Percentiles rank a stretch among this genome's conserved stretches.
phyloP scores from a whole-genome alignment of 2,329 filamentous ascomycete genomes.

The Aspergillus pseudonomiae region DNA sequence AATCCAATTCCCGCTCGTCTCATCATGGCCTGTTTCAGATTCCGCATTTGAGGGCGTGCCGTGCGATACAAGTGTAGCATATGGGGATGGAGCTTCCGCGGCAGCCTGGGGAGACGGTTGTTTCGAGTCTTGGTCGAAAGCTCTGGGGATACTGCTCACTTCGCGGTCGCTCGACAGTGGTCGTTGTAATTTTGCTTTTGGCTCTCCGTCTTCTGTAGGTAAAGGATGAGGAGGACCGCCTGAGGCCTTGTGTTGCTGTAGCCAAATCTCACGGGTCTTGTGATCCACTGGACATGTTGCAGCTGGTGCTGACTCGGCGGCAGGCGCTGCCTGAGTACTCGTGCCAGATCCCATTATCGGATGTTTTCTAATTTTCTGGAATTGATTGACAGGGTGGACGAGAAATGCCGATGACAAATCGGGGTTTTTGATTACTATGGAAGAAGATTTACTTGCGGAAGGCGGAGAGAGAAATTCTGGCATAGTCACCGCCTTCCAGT shows the following conservation, averaged over 20 bases:
- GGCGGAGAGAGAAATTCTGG: slow-evolving; percentile 24
- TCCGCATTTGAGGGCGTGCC: slow-evolving; percentile 70
- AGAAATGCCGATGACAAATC: not conserved
- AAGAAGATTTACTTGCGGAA: slow-evolving; percentile 19
- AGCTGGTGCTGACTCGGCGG: slow-evolving; percentile 29
- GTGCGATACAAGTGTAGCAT: slow-evolving; percentile 34
- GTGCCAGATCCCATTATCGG: slow-evolving; percentile 41
- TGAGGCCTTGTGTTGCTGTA: slow-evolving; percentile 55
- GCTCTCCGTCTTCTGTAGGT: slow-evolving; percentile 29
- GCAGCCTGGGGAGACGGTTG: slow-evolving; percentile 26
- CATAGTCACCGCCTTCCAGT: slow-evolving; percentile 16
- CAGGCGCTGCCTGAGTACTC: slow-evolving; percentile 35
- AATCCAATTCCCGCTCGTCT: slow-evolving; percentile 83
- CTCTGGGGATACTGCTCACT: slow-evolving; percentile 77
- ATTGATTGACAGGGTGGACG: not conserved
- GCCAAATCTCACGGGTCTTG: slow-evolving; percentile 84
- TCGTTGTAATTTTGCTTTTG: slow-evolving; percentile 34
- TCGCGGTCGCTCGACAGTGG: slow-evolving; percentile 69
- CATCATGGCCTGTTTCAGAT: slow-evolving; percentile 72
- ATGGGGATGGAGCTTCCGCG: slow-evolving; percentile 34
- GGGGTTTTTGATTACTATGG: slow-evolving; percentile 15
- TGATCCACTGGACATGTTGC: slow-evolving; percentile 84
- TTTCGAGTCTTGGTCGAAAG: slow-evolving; percentile 36
- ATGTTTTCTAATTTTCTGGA: not conserved
- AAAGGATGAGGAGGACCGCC: slow-evolving; percentile 41